Evolutionary conservation across 1,284 basidiomycete species (phyloP), one percentile per base, ranked within the genome.

Genomic region (Ustilago sp.): DNA sequence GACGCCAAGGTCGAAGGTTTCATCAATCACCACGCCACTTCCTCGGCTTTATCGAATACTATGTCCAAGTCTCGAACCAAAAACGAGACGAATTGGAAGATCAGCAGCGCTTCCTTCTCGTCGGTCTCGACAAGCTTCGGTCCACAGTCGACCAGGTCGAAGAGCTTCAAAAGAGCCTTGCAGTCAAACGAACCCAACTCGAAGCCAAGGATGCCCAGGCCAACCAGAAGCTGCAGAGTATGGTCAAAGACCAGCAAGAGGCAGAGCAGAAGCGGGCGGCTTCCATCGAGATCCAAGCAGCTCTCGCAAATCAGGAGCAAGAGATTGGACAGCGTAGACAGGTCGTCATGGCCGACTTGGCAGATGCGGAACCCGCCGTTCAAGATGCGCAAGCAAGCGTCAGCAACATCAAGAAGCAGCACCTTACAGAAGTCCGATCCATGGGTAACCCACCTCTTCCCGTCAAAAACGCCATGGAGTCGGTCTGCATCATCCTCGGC

Each of bases 381-480:
- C 87, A 93, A 19, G 96, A 99, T 34, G 97, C 97, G 9, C 93
- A 98, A 83, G 89, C 94, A 2, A 95, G 96, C 34, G 97, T 99
- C 81, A 94, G 93, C 82, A 98, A 93, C 87, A 99, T 99, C 89
- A 98, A 95, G 88, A 92, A 92, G 83, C 94, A 96, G 86, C 96
- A 99, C 80, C 88, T 99, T 56, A 94, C 96, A 81, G 97, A 99
- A 90, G 96, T 99, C 35, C 91, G 98, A 82, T 91, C 94, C 12
- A 98, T 99, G 95, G 94, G 94, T 52, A 99, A 99, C 84, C 97
- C 97, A 55, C 97, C 97, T 0, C 95, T 98, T 84, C 93, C 94
- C 9, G 96, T 99, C 85, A 99, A 99, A 87, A 88, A 96, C 57
- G 94, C 97, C 15, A 99, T 99, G 96, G 97, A 99, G 85, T 98